phyloP scores from a whole-genome alignment of 2,329 filamentous ascomycete genomes.

The Arthroderma sp. region DNA sequence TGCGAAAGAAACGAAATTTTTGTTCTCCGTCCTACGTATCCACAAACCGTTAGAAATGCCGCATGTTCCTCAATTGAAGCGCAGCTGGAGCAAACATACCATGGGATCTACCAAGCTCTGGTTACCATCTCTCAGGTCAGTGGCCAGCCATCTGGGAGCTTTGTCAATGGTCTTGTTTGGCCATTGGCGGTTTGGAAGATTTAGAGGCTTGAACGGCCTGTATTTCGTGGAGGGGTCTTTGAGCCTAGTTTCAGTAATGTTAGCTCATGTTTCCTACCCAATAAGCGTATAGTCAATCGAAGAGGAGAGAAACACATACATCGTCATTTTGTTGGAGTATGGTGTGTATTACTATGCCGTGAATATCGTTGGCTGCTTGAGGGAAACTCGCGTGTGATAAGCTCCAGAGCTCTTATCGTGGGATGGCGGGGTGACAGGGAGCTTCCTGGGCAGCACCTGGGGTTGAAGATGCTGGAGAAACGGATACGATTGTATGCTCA shows the following conservation, averaged over 20 bases:
- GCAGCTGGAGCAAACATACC: conserved; percentile 38
- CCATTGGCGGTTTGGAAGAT: conserved; percentile 52
- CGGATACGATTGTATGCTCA: no score
- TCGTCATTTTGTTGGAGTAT: conserved; percentile 10
- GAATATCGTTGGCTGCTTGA: no score
- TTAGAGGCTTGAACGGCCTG: conserved; percentile 32
- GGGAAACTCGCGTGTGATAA: no score
- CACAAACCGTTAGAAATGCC: not conserved
- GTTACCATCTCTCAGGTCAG: conserved; percentile 82
- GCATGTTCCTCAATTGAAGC: not conserved
- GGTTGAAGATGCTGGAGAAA: no score
- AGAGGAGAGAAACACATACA: conserved; percentile 6
- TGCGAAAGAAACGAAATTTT: conserved; percentile 90
- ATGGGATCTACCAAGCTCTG: conserved; percentile 88
- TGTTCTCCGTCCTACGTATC: conserved; percentile 66
- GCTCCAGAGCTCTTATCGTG: no score
- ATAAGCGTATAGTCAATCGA: no score
- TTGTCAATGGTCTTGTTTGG: conserved; percentile 70
- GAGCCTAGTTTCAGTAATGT: conserved; percentile 21
- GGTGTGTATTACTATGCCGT: no score
- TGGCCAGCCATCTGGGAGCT: conserved; percentile 80
- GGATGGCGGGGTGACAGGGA: no score
- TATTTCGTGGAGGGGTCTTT: conserved; percentile 38
- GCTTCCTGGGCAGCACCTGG: no score
- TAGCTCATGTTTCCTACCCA: no score